Evolutionary conservation across 202 grass and related monocot genomes (phyloP).

Genomic region (Schoenoplectus tabernaemontani): DNA sequence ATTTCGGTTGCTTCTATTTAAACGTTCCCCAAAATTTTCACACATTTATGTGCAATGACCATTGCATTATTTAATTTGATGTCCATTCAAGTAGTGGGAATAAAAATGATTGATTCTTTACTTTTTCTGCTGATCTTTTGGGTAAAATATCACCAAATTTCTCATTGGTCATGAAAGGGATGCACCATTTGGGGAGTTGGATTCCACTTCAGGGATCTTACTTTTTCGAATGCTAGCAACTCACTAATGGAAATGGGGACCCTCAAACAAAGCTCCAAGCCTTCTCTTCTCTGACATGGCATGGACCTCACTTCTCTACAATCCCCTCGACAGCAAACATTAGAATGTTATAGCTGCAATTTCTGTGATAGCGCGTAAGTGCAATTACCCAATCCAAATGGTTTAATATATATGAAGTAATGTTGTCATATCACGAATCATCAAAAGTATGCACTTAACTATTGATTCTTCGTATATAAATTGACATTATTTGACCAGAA

Average conservation of each 20-base stretch:
- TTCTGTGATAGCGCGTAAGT: neutral
- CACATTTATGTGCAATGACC: no score
- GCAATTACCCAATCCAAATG: neutral
- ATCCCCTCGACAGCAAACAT: neutral
- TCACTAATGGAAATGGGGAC: neutral
- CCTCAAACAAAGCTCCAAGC: no score
- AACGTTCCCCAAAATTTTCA: neutral
- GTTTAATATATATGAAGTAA: neutral
- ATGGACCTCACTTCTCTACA: no score
- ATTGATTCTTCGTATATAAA: neutral
- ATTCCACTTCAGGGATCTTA: constrained; percentile 52
- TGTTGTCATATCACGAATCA: neutral
- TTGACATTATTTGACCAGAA: neutral
- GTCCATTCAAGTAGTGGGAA: constrained; percentile 9
- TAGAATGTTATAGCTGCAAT: neutral
- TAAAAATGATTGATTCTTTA: constrained; percentile 3
- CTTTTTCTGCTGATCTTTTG: constrained; percentile 14
- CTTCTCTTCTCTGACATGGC: no score
- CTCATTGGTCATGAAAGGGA: constrained; percentile 23
- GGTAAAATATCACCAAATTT: constrained; percentile 14
- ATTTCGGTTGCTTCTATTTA: neutral
- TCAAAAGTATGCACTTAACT: neutral
- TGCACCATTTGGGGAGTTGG: constrained; percentile 66
- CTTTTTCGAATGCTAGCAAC: constrained; percentile 28
- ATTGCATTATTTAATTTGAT: neutral